These are phyloP conservation scores for Triticum timopheevii DNA, from an alignment of 176 grass and related monocot species.

Conservation along the genomic window DNA sequence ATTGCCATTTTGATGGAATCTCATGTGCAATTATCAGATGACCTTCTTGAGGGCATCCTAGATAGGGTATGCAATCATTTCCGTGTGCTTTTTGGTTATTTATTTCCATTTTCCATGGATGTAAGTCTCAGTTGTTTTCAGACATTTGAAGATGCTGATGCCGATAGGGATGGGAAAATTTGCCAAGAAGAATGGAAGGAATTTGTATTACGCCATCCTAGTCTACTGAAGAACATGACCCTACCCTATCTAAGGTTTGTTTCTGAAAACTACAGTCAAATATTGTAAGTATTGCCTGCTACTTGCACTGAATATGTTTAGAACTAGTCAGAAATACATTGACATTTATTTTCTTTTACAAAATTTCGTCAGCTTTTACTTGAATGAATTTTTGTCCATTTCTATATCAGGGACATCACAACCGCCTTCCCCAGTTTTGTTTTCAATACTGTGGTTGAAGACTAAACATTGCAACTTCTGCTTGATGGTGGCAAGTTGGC, in stretches of 20 bases:
- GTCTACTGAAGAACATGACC: constrained; percentile 89
- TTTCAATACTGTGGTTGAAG: constrained; percentile 76
- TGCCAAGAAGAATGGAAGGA: constrained; percentile 80
- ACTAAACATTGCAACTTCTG: constrained; percentile 25
- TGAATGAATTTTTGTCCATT: background rate
- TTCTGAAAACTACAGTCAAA: background rate
- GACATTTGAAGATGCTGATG: constrained; percentile 88
- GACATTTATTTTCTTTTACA: background rate
- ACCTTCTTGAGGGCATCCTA: constrained; percentile 70
- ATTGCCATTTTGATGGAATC: constrained; percentile 82
- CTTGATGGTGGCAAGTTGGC: background rate
- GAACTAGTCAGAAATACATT: background rate
- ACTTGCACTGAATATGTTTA: background rate
- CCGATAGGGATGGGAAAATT: constrained; percentile 74
- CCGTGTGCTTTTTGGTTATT: background rate
- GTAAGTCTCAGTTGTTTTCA: constrained; percentile 18
- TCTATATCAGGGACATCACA: constrained; percentile 69
- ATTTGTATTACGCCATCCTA: constrained; percentile 60
- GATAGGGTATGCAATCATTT: constrained; percentile 52
- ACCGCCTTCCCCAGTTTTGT: constrained; percentile 83
- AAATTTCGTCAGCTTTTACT: too few relatives aligned
- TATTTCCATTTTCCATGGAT: background rate
- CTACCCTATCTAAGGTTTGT: constrained; percentile 31
- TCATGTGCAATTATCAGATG: constrained; percentile 52
- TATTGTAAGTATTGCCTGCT: background rate